Evolutionary conservation across 805 yeast species (phyloP).

Genomic region (Candida alai): DNA sequence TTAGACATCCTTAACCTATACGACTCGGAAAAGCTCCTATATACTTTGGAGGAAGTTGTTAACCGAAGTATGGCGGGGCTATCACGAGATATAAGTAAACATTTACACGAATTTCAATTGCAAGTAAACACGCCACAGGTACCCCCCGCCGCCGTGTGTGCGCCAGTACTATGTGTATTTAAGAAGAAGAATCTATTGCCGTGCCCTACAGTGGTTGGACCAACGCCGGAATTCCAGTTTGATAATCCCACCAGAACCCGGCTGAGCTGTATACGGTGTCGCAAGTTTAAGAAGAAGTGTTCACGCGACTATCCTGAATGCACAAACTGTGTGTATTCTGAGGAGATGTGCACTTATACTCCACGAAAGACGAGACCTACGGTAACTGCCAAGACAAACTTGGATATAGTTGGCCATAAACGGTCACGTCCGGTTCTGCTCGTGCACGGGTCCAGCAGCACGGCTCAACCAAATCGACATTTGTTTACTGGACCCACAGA

Average conservation of each 20-base stretch:
- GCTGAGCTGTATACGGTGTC: slow-evolving; percentile 29
- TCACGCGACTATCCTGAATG: slow-evolving; percentile 30
- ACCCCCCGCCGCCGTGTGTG: neutral
- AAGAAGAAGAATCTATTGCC: slow-evolving; percentile 26
- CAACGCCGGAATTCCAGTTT: slow-evolving; percentile 17
- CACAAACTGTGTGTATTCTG: slow-evolving; percentile 25
- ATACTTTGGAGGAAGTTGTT: no score
- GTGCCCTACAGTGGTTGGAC: slow-evolving; percentile 1
- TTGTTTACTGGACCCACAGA: no score
- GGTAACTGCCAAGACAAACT: no score
- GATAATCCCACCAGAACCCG: slow-evolving; percentile 19
- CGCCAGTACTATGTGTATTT: slow-evolving; percentile 20
- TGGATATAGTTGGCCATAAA: no score
- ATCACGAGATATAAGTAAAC: slow-evolving; percentile 19
- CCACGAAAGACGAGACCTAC: slow-evolving; percentile 17
- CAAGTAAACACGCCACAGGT: slow-evolving; percentile 1
- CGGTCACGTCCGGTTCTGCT: no score
- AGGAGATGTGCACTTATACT: slow-evolving; percentile 25
- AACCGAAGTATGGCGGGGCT: no score
- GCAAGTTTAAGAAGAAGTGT: slow-evolving; percentile 28
- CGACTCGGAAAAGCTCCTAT: no score
- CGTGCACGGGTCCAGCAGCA: no score
- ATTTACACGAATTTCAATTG: slow-evolving; percentile 21
- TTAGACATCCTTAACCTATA: no score
- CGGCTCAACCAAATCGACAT: no score